These are phyloP conservation scores for Bisporella sp. DNA, from an alignment of 2,329 filamentous ascomycete species.

Conservation along the genomic window DNA sequence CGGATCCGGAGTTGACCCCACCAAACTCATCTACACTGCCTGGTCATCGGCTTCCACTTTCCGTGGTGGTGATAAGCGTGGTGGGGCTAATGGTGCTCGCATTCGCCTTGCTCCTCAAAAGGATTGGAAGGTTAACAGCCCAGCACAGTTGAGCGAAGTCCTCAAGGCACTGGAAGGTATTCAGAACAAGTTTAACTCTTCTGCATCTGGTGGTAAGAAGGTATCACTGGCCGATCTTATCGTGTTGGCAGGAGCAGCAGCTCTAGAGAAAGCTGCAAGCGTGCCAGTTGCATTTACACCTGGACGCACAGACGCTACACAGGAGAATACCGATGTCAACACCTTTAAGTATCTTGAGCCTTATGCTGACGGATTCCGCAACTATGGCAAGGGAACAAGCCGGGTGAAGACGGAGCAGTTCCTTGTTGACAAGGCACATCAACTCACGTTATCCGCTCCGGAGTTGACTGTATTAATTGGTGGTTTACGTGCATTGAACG, in stretches of 20 bases:
- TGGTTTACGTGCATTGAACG: constrained; percentile 61
- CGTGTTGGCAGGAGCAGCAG: constrained; percentile 64
- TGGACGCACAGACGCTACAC: constrained; percentile 63
- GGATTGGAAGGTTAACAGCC: constrained; percentile 71
- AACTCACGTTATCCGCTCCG: constrained; percentile 63
- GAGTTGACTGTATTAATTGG: constrained; percentile 66
- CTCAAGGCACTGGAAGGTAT: constrained; percentile 55
- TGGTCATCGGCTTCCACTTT: constrained; percentile 67
- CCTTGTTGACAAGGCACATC: constrained; percentile 64
- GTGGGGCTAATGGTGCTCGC: constrained; percentile 73
- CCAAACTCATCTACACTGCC: constrained; percentile 57
- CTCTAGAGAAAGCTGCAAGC: constrained; percentile 64
- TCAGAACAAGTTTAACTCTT: constrained; percentile 57
- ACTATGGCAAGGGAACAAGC: constrained; percentile 58
- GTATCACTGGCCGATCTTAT: constrained; percentile 75
- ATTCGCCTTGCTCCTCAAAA: constrained; percentile 68
- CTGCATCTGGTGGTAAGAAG: constrained; percentile 49
- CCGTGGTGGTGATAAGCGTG: constrained; percentile 73
- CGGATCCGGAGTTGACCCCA: constrained; percentile 48
- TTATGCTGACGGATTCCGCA: constrained; percentile 69
- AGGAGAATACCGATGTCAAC: constrained; percentile 63
- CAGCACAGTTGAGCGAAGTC: constrained; percentile 54
- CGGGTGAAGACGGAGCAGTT: constrained; percentile 61
- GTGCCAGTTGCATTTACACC: constrained; percentile 64
- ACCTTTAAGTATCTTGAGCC: constrained; percentile 63